These are phyloP conservation scores for Gracilaria gracilis DNA, from an alignment of 23 red algal species.

Conservation along the genomic window DNA sequence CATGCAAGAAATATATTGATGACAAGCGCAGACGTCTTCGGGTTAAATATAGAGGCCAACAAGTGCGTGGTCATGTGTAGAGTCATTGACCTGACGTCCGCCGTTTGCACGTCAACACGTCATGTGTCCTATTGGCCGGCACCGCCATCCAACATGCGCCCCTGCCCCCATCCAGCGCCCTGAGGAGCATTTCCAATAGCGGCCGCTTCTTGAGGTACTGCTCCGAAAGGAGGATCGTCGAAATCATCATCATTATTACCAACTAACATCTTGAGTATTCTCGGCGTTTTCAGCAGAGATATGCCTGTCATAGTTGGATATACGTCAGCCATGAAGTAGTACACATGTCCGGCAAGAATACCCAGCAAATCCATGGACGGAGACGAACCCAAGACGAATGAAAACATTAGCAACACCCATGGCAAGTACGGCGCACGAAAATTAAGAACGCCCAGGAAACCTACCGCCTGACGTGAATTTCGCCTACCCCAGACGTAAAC, in stretches of 20 bases:
- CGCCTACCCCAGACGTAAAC: slow-evolving; percentile 98
- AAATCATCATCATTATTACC: slow-evolving; percentile 72
- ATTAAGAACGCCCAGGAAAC: slow-evolving; percentile 90
- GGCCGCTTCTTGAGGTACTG: slow-evolving; percentile 9
- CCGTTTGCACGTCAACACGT: neutral
- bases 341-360: slow-evolving; percentile 92
- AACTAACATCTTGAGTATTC: slow-evolving; percentile 48
- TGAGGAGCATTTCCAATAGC: slow-evolving; percentile 8
- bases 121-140: slow-evolving; percentile 14
- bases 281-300: slow-evolving; percentile 74
- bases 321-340: slow-evolving; percentile 95
- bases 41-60: neutral
- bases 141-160: slow-evolving; percentile 59
- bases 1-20: neutral
- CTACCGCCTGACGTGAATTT: slow-evolving; percentile 79
- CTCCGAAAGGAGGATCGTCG: slow-evolving; percentile 39
- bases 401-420: slow-evolving; percentile 95
- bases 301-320: slow-evolving; percentile 85
- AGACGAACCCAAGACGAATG: slow-evolving; percentile 82
- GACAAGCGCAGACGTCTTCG: neutral
- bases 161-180: slow-evolving; percentile 48
- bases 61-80: neutral
- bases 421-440: slow-evolving; percentile 97
- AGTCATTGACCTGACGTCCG: neutral
- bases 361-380: slow-evolving; percentile 90